Conservation (phyloP, 2,329 filamentous ascomycete species). For the Massarina eburnea region DNA sequence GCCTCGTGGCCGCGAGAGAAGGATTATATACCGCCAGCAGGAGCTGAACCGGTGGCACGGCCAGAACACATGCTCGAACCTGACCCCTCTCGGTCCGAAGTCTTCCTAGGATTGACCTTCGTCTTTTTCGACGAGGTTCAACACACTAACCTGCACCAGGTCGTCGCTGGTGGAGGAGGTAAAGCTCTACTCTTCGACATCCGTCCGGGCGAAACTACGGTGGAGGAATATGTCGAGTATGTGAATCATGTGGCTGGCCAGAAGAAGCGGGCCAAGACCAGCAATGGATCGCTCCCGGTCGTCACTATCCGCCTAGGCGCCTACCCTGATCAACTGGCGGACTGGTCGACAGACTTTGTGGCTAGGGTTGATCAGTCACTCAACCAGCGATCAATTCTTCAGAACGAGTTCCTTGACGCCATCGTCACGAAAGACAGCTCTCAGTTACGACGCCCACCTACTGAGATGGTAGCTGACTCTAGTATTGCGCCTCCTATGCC, state of each 20-base stretch:
- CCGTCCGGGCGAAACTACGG: constrained; percentile 62
- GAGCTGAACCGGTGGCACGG: constrained; percentile 72
- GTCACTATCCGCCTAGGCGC: constrained; percentile 73
- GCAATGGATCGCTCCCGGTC: constrained; percentile 68
- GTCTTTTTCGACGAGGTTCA: constrained; percentile 79
- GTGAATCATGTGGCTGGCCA: constrained; percentile 74
- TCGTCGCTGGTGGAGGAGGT: constrained; percentile 77
- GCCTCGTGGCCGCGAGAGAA: constrained; percentile 74
- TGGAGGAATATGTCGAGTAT: constrained; percentile 76
- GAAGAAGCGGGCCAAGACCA: constrained; percentile 67
- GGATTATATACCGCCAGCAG: constrained; percentile 71
- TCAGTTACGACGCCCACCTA: constrained; percentile 67
- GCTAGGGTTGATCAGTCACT: constrained; percentile 69
- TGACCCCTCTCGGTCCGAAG: constrained; percentile 62
- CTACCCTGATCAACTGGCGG: constrained; percentile 46
- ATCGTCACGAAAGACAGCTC: constrained; percentile 80
- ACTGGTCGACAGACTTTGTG: constrained; percentile 72
- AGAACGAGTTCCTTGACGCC: constrained; percentile 88
- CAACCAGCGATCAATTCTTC: constrained; percentile 80
- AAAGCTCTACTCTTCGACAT: constrained; percentile 74
- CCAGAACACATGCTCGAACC: constrained; percentile 72
- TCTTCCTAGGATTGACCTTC: constrained; percentile 88
- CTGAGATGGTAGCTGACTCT: constrained; percentile 35
- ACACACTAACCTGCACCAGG: constrained; percentile 71
- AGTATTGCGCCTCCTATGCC: constrained; percentile 17